Conservation (phyloP, 164 flowering plant species). For the Aristolochia contorta region DNA sequence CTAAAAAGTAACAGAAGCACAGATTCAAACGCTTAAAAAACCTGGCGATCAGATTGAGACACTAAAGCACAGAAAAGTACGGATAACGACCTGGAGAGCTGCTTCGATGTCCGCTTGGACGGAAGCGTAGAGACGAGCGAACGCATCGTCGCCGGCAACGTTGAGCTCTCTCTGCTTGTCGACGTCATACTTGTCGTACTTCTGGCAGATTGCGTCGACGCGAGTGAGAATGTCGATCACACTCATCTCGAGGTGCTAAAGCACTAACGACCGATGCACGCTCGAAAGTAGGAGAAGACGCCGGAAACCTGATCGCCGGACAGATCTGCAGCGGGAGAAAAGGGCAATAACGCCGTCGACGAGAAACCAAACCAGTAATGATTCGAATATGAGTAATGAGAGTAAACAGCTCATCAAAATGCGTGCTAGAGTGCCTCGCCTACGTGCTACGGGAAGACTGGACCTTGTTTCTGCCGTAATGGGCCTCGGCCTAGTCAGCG, state of each 20-base stretch:
- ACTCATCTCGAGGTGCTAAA: constrained; percentile 30
- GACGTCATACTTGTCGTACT: constrained; percentile 80
- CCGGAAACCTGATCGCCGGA: no score
- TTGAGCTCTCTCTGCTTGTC: constrained; percentile 64
- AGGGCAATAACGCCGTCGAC: no score
- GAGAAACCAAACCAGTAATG: no score
- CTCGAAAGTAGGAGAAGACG: no score
- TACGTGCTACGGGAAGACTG: no score
- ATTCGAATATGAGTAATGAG: no score
- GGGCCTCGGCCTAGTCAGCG: no score
- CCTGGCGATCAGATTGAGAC: neutral
- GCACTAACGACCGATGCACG: no score
- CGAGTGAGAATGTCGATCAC: constrained; percentile 73
- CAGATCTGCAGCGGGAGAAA: no score
- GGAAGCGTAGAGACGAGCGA: constrained; percentile 60
- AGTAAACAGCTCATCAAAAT: no score
- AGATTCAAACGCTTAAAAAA: neutral
- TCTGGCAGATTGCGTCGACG: constrained; percentile 76
- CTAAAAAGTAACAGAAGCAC: constrained; percentile 17
- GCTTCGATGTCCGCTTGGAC: constrained; percentile 76
- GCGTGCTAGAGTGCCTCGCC: no score
- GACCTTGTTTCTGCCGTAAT: no score
- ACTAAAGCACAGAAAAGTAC: neutral
- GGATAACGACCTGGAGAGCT: constrained; percentile 36
- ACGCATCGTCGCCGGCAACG: constrained; percentile 77